These are phyloP conservation scores for Carex scoparia DNA, from an alignment of 176 grass and related monocot genomes.

Conservation along the genomic window DNA sequence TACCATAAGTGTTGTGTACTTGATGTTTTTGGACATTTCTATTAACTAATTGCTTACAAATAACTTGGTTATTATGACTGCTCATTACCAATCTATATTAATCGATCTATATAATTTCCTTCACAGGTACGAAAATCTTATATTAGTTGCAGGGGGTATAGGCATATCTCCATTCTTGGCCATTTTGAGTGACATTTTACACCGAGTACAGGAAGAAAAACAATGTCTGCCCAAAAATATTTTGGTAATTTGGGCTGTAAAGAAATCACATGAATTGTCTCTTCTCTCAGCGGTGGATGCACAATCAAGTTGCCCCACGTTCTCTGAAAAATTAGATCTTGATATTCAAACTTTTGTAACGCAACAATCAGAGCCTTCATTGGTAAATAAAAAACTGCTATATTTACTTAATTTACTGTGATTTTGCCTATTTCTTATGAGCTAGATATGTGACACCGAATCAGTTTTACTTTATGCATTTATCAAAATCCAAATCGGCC, in stretches of 20 bases:
- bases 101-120: background rate
- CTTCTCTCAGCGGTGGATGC: constrained; percentile 65
- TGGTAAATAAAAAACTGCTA: constrained; percentile 42
- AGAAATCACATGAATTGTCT: constrained; percentile 77
- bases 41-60: background rate
- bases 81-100: background rate
- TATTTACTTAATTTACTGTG: background rate
- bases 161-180: constrained; percentile 87
- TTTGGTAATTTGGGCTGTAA: constrained; percentile 85
- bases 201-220: constrained; percentile 56
- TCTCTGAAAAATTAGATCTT: constrained; percentile 53
- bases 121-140: constrained; percentile 92
- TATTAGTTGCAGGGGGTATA: constrained; percentile 92
- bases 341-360: constrained; percentile 83
- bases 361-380: constrained; percentile 53
- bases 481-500: background rate
- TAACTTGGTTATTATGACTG: background rate
- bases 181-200: constrained; percentile 82
- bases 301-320: constrained; percentile 48
- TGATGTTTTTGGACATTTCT: background rate
- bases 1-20: background rate
- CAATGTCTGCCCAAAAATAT: constrained; percentile 73
- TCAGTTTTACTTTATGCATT: background rate
- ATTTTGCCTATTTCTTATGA: background rate
- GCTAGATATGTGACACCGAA: background rate